Base-by-base conservation (phyloP, 352 stramenopile species). In the Phytophthora idaei region DNA sequence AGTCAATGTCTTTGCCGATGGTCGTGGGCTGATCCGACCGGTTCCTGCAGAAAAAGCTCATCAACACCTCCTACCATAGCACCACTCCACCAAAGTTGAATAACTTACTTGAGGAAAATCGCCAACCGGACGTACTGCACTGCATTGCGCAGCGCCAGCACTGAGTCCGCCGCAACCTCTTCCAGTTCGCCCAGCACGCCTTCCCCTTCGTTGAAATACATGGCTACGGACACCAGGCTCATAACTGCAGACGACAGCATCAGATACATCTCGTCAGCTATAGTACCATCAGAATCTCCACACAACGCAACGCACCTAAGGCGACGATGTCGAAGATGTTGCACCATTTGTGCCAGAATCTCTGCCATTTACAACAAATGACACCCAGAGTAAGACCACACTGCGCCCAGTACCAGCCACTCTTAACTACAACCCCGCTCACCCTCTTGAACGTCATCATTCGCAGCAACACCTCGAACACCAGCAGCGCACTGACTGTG, bases 271-370 rank as follows among this genome's bases (percentile, higher is more conserved):
- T 11, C 25, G 36, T 57, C 21, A 65, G 27, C 14, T 11, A 56
- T 5, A 52, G 12, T n/a, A 62, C 14, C 32, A 15, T 11, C 32
- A 58, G 12, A 64, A 46, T 8, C 14, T 25, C 37, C 46, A 32
- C 29, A 21, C 15, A 32, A 36, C 5, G 2, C 39, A 47, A 68
- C 67, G 29, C 29, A 94, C 85, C 74, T 15, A 92, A 71, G 15
- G 83, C 87, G n/a, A 92, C 45, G 31, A 94, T 71, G 65, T 94
- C 87, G 52, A 94, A 94, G 17, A 94, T 80, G 71, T 94, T 94
- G 64, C 77, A 89, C 87, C 87, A 94, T 66, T 90, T 92, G 57
- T 79, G 80, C 84, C 87, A 94, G 56, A 92, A 94, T 29, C 81
- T 76, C 85, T 94, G 59, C 17, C 50, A 34, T 34, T 39, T 42